phyloP scores from a whole-genome alignment of 768 basidiomycete genomes.

The Saitozyma podzolica region DNA sequence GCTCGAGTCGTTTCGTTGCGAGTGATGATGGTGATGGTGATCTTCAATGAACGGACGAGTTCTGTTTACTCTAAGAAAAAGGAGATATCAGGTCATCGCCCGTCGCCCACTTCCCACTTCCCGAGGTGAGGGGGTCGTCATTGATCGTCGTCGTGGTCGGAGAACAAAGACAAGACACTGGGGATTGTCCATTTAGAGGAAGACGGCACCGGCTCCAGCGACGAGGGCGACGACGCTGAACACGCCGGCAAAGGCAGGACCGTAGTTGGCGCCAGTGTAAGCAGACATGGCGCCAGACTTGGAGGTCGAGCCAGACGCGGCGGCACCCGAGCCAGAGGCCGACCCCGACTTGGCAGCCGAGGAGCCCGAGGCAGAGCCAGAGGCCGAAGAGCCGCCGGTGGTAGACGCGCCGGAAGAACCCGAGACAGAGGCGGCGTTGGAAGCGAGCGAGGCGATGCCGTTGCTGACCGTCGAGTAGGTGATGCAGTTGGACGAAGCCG shows the following conservation, averaged over 20 bases:
- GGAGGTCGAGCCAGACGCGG: constrained; percentile 19
- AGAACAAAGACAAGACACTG: neutral
- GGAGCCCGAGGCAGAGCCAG: constrained; percentile 9
- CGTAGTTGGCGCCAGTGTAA: constrained; percentile 27
- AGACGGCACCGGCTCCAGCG: constrained; percentile 40
- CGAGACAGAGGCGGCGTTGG: constrained; percentile 42
- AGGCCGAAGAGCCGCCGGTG: constrained; percentile 55
- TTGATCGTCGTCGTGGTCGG: no score
- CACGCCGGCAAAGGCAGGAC: constrained; percentile 22
- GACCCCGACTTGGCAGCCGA: constrained; percentile 12
- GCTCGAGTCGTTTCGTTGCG: no score
- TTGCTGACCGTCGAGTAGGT: constrained; percentile 51
- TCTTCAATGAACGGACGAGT: neutral
- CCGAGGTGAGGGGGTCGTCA: no score
- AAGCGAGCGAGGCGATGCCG: constrained; percentile 29
- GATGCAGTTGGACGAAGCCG: constrained; percentile 54
- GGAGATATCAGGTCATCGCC: no score
- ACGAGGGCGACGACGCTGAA: constrained; percentile 28
- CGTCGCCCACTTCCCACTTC: no score
- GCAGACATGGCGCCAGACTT: constrained; percentile 21
- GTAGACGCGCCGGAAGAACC: constrained; percentile 53
- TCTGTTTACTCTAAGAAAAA: no score
- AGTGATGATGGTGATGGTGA: no score
- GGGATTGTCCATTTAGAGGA: constrained; percentile 26
- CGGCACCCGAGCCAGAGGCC: constrained; percentile 15